Conservation (phyloP, 495 filamentous ascomycete genomes). For the Aspergillus sparsus region DNA sequence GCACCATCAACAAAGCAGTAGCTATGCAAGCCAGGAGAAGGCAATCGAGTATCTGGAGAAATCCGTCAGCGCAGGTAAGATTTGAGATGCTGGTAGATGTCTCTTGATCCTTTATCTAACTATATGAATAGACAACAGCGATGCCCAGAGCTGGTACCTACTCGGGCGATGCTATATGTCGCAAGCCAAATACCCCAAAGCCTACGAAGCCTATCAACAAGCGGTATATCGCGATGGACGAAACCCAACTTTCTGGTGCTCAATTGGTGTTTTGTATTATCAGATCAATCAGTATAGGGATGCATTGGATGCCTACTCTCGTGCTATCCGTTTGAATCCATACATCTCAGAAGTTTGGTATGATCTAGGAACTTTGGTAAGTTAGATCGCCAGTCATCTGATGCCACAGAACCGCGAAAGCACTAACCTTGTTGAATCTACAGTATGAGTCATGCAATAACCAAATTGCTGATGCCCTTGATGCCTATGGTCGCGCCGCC, state of each 20-base stretch:
- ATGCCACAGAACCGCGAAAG: neutral
- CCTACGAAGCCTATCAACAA: constrained; percentile 98
- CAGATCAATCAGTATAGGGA: constrained; percentile 99
- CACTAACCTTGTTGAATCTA: constrained; percentile 11
- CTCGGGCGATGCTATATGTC: constrained; percentile 99
- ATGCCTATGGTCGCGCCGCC: constrained; percentile 92
- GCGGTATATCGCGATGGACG: constrained; percentile 97
- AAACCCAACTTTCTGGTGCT: constrained; percentile 99
- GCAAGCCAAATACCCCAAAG: constrained; percentile 97
- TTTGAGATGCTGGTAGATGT: neutral
- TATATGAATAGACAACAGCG: constrained; percentile 69
- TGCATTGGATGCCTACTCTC: constrained; percentile 96
- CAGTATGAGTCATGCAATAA: constrained; percentile 98
- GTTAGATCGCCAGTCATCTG: constrained; percentile 32
- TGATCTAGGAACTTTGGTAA: constrained; percentile 92
- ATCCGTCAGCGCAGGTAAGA: constrained; percentile 87
- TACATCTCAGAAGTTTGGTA: constrained; percentile 99
- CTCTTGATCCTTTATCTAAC: constrained; percentile 1
- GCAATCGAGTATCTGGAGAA: constrained; percentile 98
- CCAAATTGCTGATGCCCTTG: constrained; percentile 92
- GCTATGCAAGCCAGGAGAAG: constrained; percentile 86
- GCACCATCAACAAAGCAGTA: constrained; percentile 90
- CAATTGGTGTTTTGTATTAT: constrained; percentile 98
- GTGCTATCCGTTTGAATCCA: constrained; percentile 94
- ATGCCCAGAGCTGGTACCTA: constrained; percentile 98